A percentile compares a stretch with the other conserved stretches of the same genome.
These are phyloP conservation scores for Brettanomyces sp. DNA, from an alignment of 805 yeast species.

Conservation along the genomic window DNA sequence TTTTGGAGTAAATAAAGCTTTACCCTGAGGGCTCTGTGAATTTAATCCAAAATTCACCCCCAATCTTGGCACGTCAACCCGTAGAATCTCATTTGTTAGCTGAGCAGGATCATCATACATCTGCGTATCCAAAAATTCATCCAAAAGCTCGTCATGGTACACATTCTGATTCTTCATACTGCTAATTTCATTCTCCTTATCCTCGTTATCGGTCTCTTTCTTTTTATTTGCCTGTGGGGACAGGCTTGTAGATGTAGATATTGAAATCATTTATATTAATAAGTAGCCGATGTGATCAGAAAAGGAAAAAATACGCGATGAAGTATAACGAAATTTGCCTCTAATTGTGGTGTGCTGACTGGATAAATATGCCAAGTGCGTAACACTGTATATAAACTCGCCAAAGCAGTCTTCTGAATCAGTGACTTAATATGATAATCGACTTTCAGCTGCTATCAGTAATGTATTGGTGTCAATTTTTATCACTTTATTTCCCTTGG, in stretches of 20 bases:
- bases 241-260: neutral
- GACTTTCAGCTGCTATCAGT: no score
- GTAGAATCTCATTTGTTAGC: neutral
- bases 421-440: no score
- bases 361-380: no score
- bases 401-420: no score
- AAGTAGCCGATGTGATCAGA: neutral
- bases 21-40: neutral
- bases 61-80: neutral
- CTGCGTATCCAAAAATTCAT: slow-evolving; percentile 3
- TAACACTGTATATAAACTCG: no score
- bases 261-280: neutral
- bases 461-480: no score
- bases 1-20: no score
- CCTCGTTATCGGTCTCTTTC: neutral
- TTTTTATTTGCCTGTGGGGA: neutral
- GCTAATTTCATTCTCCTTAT: neutral
- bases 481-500: no score
- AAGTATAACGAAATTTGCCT: no score
- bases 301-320: no score
- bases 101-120: slow-evolving; percentile 2
- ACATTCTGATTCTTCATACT: neutral
- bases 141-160: slow-evolving; percentile 2
- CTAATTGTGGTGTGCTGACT: no score
- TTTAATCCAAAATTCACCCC: neutral